Base-by-base conservation (phyloP, 139 green algal genomes). In the Limnomonas spitsbergensis region DNA sequence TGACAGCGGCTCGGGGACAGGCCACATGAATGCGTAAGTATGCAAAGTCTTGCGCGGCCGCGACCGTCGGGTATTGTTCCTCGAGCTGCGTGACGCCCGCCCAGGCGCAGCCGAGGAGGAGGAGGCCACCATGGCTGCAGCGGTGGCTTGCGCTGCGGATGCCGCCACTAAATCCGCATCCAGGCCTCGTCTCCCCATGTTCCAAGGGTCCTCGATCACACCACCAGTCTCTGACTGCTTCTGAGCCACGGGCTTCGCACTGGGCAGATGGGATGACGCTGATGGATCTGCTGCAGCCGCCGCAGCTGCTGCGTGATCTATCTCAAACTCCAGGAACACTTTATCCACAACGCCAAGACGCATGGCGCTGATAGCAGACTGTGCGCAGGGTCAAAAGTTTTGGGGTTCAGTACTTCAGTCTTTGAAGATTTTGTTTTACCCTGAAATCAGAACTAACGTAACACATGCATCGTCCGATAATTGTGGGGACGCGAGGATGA, bases 271-370 rank as follows among this genome's bases (percentile, higher is more conserved):
- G 6, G 42, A 54, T 54, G 42, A 54, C 9, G 9, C 42, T 27
- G 42, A 9, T 54, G 42, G 7, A 6, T 54, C 42, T 54, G 42
- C 42, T 54, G 42, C 42, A 27, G 42, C 42, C 9, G 42, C 42
- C 9, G 42, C 42, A 9, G 42, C 42, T 54, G 42, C 42, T 54
- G n/a, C n/a, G n/a, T n/a, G n/a, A n/a, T n/a, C 14, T 61, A 79
- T 54, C 38, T 79, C 74, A 73, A 80, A 87, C 66, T 90, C 83
- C 1, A 90, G 38, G 74, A 90, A 90, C n/a, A 90, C 29, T 47
- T 90, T 90, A 29, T 90, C 83, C 1, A 84, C 81, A 6, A 83
- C 75, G 1, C 86, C 86, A 42, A 90, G 85, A 37, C 82, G 73
- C 38, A 89, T 53, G 2, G 67, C 40, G 24, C 37, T 20, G 7